Evolutionary conservation across 192 early-diverging fungal species (phyloP), one percentile per base, ranked within the genome.

Genomic region (Neocallimastix lanati): DNA sequence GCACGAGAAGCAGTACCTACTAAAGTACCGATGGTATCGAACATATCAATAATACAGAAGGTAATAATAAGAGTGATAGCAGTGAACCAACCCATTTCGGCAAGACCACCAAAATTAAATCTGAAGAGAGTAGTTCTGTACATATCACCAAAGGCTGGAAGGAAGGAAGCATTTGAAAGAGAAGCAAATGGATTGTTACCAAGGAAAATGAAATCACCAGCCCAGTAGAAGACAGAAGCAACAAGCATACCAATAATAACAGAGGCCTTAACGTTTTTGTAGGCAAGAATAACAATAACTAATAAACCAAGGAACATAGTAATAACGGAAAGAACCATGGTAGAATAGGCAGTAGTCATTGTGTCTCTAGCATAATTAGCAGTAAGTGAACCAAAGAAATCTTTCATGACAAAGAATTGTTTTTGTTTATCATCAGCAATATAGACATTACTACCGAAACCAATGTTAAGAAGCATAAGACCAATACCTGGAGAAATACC

Each of bases 11-110:
- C 91, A 93, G 37, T 81, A 81, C 90, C 40, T 21, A 50, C 40
- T 50, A 95, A 86, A 33, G 93, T 94, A 27, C 93, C 93, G 6
- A 93, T 95, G 78, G 92, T 93, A 82, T 95, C 94, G 80, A 95
- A 84, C 76, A 95, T 93, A 83, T 95, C 94, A 80, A 95, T 92
- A 79, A 50, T 94, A 35, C 77, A 29, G 77, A 77, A 77, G 13
- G 29, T 29, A 77, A 35, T 29, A 16, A 77, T 7, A 21, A 77
- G 77, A 25, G 29, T 77, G 16, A 35, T 77, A 35, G 77, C 33
- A 25, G 40, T 50, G 13, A 50, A 50, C 40, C 40, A 50, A 21
- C 40, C 40, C 40, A 50, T 50, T 77, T 33, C 18, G 0, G 7
- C 77, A 77, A 77, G 77, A 77, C 77, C 33, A 15, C 25, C 9